A percentile compares a stretch with the other conserved stretches of the same genome.
These are phyloP conservation scores for Schwanniomyces polymorphus DNA, from an alignment of 805 yeast genomes.

Conservation along the genomic window DNA sequence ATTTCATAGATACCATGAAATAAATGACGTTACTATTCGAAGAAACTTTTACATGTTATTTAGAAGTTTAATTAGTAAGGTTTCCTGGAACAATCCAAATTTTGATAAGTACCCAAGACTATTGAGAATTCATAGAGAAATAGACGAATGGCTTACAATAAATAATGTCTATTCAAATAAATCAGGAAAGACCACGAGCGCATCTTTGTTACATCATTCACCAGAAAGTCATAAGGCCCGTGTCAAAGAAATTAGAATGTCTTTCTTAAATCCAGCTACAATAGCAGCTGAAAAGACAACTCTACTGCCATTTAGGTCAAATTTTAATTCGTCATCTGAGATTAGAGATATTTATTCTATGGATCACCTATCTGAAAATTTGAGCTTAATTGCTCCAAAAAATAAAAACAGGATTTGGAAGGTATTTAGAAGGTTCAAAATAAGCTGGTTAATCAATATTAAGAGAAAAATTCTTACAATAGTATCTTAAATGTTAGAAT, in stretches of 20 bases:
- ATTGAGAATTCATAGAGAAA: not conserved
- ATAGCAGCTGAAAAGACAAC: too few relatives aligned
- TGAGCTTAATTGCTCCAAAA: not conserved
- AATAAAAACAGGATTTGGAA: not conserved
- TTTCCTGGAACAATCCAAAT: not conserved
- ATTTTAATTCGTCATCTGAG: not conserved
- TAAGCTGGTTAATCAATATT: not conserved
- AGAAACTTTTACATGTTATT: not conserved
- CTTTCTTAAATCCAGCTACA: too few relatives aligned
- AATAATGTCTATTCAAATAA: not conserved
- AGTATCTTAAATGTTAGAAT: slow-evolving; percentile 2
- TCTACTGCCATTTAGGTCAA: not conserved
- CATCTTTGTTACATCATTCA: too few relatives aligned
- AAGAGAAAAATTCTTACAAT: not conserved
- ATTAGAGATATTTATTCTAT: not conserved
- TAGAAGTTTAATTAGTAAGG: not conserved
- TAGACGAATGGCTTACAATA: not conserved
- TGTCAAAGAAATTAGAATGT: too few relatives aligned
- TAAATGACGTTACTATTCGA: not conserved
- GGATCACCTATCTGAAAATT: not conserved
- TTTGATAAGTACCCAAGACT: not conserved
- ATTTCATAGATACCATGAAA: not conserved
- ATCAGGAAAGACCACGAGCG: too few relatives aligned
- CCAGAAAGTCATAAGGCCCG: too few relatives aligned
- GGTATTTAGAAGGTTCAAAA: not conserved